Evolutionary conservation across 495 filamentous ascomycete species (phyloP), one percentile per base, ranked within the genome.

Genomic region (Hyaloscypha hepaticicola): DNA sequence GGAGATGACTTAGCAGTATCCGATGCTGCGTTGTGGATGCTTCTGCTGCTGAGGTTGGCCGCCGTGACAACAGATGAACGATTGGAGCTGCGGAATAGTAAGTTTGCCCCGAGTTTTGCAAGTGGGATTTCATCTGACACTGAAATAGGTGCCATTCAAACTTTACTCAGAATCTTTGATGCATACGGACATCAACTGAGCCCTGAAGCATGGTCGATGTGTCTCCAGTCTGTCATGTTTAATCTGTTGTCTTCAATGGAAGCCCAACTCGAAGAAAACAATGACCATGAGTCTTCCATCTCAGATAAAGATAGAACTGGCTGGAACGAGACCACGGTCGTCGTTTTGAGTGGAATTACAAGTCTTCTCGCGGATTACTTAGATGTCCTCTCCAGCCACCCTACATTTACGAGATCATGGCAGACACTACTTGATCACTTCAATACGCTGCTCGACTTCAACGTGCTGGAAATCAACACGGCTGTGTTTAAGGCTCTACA

Each of bases 121-220:
- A 16, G 19, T 60, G 33, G 34, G 55, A 29, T 6, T 57, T 85
- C 81, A 82, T n/a, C 41, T 64, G 19, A 66, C 21, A 19, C 28
- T 24, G 2, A 7, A 21, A 26, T 33, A 72, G 70, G 70, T 63
- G 90, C 93, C 6, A 87, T 98, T 33, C 93, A 96, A 72, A 97
- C 93, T 0, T 77, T 97, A 19, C 83, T 97, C 60, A 83, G 93
- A 41, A 97, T 98, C 58, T 92, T 98, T 66, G 91, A 96, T 75
- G 92, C 90, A 4, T 92, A 93, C 64, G 93, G 90, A 28, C 90
- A 94, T 69, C 87, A 88, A 56, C 81, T 98, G 14, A 86, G 83
- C 12, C 83, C 90, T 0, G 83, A 88, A 69, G 88, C 92, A 12
- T 97, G 93, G 94, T 87, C 86, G 34, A 79, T 93, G 55, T 96